Percentiles rank a stretch among this genome's conserved stretches.
Conservation (phyloP, 768 basidiomycete genomes). For the Leccinum subtestaceum region DNA sequence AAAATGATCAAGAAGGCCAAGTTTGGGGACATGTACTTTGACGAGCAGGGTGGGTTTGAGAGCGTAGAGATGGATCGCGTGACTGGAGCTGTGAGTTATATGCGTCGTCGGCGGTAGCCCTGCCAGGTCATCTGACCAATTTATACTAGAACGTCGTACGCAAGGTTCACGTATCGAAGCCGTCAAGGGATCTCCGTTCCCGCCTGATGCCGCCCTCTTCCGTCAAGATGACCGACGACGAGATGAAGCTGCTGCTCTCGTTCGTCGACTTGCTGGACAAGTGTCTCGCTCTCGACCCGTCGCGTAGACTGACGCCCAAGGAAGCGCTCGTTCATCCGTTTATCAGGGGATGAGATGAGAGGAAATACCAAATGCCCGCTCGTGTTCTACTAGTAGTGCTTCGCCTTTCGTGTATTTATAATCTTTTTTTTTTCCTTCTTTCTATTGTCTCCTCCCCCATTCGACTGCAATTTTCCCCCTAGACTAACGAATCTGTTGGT, state of each 20-base stretch:
- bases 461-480: background rate
- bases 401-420: constrained; percentile 25
- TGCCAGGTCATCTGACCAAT: constrained; percentile 20
- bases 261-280: constrained; percentile 93
- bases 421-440: background rate
- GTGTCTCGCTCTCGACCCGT: constrained; percentile 84
- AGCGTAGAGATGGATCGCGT: constrained; percentile 82
- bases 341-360: constrained; percentile 53
- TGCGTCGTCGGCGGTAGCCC: constrained; percentile 2
- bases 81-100: constrained; percentile 70
- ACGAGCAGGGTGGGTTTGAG: constrained; percentile 85
- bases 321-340: constrained; percentile 89
- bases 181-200: constrained; percentile 74
- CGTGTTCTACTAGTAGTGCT: constrained; percentile 13
- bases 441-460: background rate
- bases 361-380: constrained; percentile 8
- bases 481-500: constrained; percentile 16
- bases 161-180: constrained; percentile 81
- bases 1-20: constrained; percentile 94
- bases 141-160: constrained; percentile 68
- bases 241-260: constrained; percentile 69
- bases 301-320: constrained; percentile 81
- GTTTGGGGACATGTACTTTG: constrained; percentile 91
- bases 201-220: constrained; percentile 78
- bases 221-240: constrained; percentile 84